These are phyloP conservation scores for Phycomyces nitens DNA, from an alignment of 192 early-diverging fungal species.

Conservation along the genomic window DNA sequence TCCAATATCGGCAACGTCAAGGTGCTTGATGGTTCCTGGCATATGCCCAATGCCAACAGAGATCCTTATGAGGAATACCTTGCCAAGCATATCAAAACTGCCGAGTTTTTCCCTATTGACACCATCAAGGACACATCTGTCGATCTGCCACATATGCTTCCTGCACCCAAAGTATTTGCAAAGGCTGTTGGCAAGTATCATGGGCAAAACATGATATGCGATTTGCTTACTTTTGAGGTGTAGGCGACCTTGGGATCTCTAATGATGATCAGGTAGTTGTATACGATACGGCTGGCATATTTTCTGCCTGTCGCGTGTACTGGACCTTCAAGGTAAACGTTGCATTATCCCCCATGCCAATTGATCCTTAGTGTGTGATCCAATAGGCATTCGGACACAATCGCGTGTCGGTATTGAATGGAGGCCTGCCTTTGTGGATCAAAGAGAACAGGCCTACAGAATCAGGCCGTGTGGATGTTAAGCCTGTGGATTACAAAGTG, in stretches of 20 bases:
- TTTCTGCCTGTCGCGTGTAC: constrained; percentile 82
- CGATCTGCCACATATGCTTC: constrained; percentile 90
- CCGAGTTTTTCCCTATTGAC: constrained; percentile 92
- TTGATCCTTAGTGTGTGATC: too few species aligned
- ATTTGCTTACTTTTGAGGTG: background rate
- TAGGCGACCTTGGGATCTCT: constrained; percentile 71
- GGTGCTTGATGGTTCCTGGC: constrained; percentile 90
- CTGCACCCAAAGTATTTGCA: constrained; percentile 67
- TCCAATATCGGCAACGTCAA: constrained; percentile 46
- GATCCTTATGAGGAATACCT: constrained; percentile 70
- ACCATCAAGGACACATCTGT: constrained; percentile 67
- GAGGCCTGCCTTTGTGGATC: constrained; percentile 83
- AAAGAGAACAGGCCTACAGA: constrained; percentile 48
- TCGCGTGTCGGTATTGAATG: constrained; percentile 84
- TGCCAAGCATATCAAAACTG: constrained; percentile 54
- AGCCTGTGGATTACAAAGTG: constrained; percentile 38
- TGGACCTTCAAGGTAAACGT: constrained; percentile 87
- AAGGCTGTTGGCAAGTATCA: constrained; percentile 58
- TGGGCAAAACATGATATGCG: background rate
- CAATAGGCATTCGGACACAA: constrained; percentile 89
- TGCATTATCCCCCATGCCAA: too few species aligned
- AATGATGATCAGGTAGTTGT: constrained; percentile 83
- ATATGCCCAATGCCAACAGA: constrained; percentile 72
- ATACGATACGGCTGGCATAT: constrained; percentile 81
- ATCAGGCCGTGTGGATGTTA: constrained; percentile 31